Percentiles rank a stretch among this genome's conserved stretches.
Conservation (phyloP, 106 monocot genomes). For the Acorus calamus region DNA sequence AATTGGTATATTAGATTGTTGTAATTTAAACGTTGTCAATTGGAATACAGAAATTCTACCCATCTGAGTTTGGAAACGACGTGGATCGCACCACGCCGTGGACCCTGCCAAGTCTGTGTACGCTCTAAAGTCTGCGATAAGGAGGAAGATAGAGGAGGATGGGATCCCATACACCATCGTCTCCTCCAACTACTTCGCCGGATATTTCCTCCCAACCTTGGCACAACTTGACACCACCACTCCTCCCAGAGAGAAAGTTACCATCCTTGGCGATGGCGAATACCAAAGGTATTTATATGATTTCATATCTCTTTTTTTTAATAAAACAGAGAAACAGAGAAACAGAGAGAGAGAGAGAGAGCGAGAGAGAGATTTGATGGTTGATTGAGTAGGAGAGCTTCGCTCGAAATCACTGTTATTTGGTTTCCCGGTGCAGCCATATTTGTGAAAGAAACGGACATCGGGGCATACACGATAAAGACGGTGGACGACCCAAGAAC, state of each 20-base stretch:
- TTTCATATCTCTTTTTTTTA: neutral
- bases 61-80: conserved; percentile 62
- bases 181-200: conserved; percentile 38
- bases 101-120: conserved; percentile 29
- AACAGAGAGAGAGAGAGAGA: too few relatives aligned
- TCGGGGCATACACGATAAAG: conserved; percentile 45
- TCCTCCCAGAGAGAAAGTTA: conserved; percentile 33
- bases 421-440: conserved; percentile 21
- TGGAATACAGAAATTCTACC: conserved; percentile 24
- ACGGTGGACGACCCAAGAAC: conserved; percentile 59
- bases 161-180: conserved; percentile 43
- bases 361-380: too few relatives aligned
- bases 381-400: too few relatives aligned
- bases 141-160: conserved; percentile 27
- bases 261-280: conserved; percentile 60
- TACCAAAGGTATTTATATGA: conserved; percentile 21
- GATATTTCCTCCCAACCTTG: conserved; percentile 35
- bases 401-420: neutral
- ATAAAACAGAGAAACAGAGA: too few relatives aligned
- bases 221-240: conserved; percentile 9
- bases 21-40: too few relatives aligned
- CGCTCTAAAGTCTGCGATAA: conserved; percentile 22
- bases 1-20: too few relatives aligned
- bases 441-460: conserved; percentile 45
- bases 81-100: conserved; percentile 34